Evolutionary conservation across 352 stramenopile genomes (phyloP), one percentile per base, ranked within the genome.

Genomic region (Globisporangium abappressorium): DNA sequence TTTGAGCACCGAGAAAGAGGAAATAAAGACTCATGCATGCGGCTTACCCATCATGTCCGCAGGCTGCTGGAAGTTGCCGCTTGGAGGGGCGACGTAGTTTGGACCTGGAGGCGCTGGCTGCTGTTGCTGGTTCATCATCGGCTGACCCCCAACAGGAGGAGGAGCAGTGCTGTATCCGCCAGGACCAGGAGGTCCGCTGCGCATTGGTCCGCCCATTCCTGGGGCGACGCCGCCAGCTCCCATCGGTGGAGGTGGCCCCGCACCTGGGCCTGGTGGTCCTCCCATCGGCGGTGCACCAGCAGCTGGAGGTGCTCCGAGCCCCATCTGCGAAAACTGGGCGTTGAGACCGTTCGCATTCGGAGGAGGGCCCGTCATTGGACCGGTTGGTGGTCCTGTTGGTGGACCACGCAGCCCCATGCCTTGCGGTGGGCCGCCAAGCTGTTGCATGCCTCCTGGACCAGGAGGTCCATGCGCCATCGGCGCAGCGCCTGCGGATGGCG

Each of bases 11-110:
- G 38, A 46, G 7, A 46, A 20, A 18, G 38, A 46, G 14, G 6
- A 20, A 46, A 20, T 43, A 14, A 38, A 12, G 14, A 46, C 38
- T 15, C 18, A 30, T 14, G 20, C 36, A 22, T 22, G 43, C 2
- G 14, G 57, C 80, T 70, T 80, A 90, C 83, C 79, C 76, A 91
- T 89, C 83, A 89, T 92, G 56, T 92, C 79, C 60, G 71, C 73
- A 43, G 80, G 77, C 67, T 94, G 86, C 72, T 94, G 86, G 73
- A 89, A 94, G 69, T 94, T 94, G 54, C 86, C 86, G 62, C 84
- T 94, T 9, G 86, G 83, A 5, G 80, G 74, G 15, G 57, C 63
- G 9, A 47, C 79, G 62, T 76, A 75, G 64, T 71, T 76, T 14
- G 63, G 65, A 28, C 56, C 70, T 26, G 62, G 60, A 14, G 68